Evolutionary conservation across 371 early-diverging fungal genomes (phyloP), one percentile per base, ranked within the genome.

Genomic region (Haplosporangium sp.): DNA sequence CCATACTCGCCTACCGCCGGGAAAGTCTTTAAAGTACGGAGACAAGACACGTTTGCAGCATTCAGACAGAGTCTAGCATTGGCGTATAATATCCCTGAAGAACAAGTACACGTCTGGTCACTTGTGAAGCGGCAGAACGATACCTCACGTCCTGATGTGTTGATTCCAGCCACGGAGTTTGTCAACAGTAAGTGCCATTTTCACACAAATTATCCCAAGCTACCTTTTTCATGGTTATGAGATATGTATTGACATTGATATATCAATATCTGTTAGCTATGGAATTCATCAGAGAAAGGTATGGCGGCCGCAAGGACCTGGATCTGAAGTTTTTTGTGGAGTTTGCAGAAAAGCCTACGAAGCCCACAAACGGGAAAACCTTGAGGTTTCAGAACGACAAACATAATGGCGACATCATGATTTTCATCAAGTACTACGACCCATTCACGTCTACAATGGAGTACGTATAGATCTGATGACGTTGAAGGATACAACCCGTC

Each of bases 381-480:
- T 42, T 59, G 46, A 69, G 63, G 41, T 61, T 83, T 38, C 72
- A 84, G 29, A 61, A 58, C 18, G 72, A 80, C 53, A 71, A 71
- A 29, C 29, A 29, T 4, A 29, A 29, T 29, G 29, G 29, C 29
- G 29, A 29, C 58, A 69, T 86, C 18, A 81, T 91, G 77, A 72
- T 96, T 18, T 96, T 95, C 71, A 58, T 94, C 45, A 97, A 97
- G 83, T 95, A 92, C 81, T 97, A 91, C 81, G 93, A 97, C 64
- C 90, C 93, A 0, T 70, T 81, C 23, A 75, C 83, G 40, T 84
- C 86, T 40, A 85, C 72, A 40, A 81, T 97, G 62, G 84, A 86
- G 90, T 91, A 85, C 67, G 87, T 82, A 14, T 50, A 38, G 20
- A 11, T 40, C 18, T 29, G 40, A 62, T 66, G 23, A 42, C 6